These are phyloP conservation scores for Globisporangium emineosum DNA, from an alignment of 352 stramenopile species.

Conservation along the genomic window DNA sequence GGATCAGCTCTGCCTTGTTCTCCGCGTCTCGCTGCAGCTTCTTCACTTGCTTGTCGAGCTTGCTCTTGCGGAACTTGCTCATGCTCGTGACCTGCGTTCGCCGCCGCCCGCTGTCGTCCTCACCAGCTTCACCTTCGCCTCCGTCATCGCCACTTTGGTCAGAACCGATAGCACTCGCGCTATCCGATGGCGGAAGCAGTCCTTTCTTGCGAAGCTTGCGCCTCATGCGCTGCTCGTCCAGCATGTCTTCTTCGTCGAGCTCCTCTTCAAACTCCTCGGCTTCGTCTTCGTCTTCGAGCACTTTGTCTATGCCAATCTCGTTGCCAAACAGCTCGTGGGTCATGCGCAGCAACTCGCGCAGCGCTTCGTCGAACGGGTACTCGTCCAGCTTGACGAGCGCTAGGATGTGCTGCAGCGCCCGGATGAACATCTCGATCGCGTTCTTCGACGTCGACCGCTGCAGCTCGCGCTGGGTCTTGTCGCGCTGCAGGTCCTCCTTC, in stretches of 20 bases:
- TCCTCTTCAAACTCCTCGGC: slow-evolving; percentile 58
- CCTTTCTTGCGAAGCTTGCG: slow-evolving; percentile 23
- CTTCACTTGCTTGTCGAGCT: slow-evolving; percentile 57
- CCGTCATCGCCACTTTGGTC: background rate
- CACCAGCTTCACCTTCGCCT: slow-evolving; percentile 4
- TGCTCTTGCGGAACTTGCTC: slow-evolving; percentile 66
- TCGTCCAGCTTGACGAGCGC: slow-evolving; percentile 72
- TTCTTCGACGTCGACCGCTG: slow-evolving; percentile 54
- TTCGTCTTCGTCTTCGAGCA: slow-evolving; percentile 67
- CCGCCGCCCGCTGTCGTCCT: slow-evolving; percentile 6
- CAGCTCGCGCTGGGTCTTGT: slow-evolving; percentile 49
- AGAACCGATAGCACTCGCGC: background rate
- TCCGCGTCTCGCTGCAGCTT: slow-evolving; percentile 54
- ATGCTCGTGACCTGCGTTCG: slow-evolving; percentile 43
- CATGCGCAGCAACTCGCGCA: slow-evolving; percentile 67
- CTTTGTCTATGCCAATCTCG: slow-evolving; percentile 38
- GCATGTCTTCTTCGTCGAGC: slow-evolving; percentile 47
- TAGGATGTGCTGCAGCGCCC: slow-evolving; percentile 62
- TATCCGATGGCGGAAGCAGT: slow-evolving; percentile 6
- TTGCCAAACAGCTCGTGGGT: slow-evolving; percentile 54
- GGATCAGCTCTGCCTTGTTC: slow-evolving; percentile 41
- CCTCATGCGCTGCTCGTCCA: slow-evolving; percentile 24
- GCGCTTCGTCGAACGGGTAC: slow-evolving; percentile 72
- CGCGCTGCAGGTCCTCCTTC: slow-evolving; percentile 58
- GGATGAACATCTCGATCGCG: slow-evolving; percentile 50